These are phyloP conservation scores for Middelhovenomyces tepae DNA, from an alignment of 805 yeast species.

Conservation along the genomic window DNA sequence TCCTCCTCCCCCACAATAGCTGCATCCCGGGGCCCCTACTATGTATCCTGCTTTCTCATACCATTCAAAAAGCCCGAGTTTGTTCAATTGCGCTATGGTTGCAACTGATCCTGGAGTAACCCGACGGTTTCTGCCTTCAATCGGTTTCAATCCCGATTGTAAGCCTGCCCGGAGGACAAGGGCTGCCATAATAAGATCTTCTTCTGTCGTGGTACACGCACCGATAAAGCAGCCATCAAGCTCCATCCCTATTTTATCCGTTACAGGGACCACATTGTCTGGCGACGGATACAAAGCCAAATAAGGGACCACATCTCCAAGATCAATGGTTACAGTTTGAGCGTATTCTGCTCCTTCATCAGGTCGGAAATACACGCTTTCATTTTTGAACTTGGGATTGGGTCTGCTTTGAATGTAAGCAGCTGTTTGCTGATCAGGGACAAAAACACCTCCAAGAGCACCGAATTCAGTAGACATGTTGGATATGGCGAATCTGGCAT, in stretches of 20 bases:
- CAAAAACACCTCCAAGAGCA: slow-evolving; percentile 9
- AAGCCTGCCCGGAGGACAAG: slow-evolving; percentile 8
- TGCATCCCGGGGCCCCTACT: slow-evolving; percentile 12
- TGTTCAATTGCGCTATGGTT: slow-evolving; percentile 8
- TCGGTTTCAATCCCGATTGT: slow-evolving; percentile 6
- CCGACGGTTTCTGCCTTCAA: slow-evolving; percentile 2
- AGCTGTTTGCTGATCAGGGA: slow-evolving; percentile 10
- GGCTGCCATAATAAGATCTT: slow-evolving; percentile 10
- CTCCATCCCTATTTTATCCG: slow-evolving; percentile 5
- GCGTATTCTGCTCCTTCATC: slow-evolving; percentile 10
- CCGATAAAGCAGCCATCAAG: slow-evolving; percentile 12
- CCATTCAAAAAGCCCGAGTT: slow-evolving; percentile 8
- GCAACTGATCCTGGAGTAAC: slow-evolving; percentile 11
- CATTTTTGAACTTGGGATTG: slow-evolving; percentile 3
- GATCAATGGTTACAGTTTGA: slow-evolving; percentile 6
- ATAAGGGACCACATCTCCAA: slow-evolving; percentile 3
- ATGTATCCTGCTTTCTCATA: slow-evolving; percentile 11
- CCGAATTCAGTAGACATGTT: slow-evolving; percentile 12
- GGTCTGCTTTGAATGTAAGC: slow-evolving; percentile 8
- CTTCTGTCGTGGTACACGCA: slow-evolving; percentile 12
- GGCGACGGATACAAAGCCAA: slow-evolving; percentile 11
- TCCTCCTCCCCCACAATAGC: slow-evolving; percentile 12
- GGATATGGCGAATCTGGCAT: slow-evolving; percentile 19
- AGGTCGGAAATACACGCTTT: slow-evolving; percentile 7
- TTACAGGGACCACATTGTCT: slow-evolving; percentile 8